Evolutionary conservation across 148 eudicot genomes (phyloP).

Genomic region (Talinum fruticosum): DNA sequence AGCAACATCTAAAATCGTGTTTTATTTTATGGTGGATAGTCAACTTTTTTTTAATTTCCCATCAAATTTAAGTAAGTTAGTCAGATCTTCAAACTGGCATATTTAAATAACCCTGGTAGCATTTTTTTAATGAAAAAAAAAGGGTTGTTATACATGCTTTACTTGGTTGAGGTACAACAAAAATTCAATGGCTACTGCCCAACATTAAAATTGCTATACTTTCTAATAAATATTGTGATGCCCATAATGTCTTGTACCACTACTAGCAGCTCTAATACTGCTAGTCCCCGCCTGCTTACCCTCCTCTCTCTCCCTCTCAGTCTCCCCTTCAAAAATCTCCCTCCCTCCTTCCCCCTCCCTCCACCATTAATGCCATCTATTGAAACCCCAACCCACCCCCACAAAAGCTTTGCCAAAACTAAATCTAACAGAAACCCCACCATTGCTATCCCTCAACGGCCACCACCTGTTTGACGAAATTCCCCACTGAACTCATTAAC

Average conservation of each 20-base stretch:
- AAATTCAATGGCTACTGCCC: slow-evolving; percentile 22
- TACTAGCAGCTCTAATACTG: neutral
- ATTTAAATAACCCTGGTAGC: neutral
- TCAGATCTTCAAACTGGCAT: neutral
- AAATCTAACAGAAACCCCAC: slow-evolving; percentile 7
- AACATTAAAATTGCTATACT: slow-evolving; percentile 25
- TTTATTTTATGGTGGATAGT: too few relatives aligned
- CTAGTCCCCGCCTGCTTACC: neutral
- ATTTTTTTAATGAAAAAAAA: neutral
- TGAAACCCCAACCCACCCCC: slow-evolving; percentile 21
- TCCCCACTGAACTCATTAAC: slow-evolving; percentile 7
- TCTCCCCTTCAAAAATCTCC: too few relatives aligned
- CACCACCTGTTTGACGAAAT: slow-evolving; percentile 15
- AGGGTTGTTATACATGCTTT: neutral
- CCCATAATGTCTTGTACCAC: slow-evolving; percentile 3
- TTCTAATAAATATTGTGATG: slow-evolving; percentile 19
- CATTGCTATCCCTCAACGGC: neutral
- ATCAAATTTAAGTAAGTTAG: too few relatives aligned
- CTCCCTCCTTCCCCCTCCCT: neutral
- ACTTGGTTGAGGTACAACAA: slow-evolving; percentile 18
- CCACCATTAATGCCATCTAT: slow-evolving; percentile 26
- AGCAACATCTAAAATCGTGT: too few relatives aligned
- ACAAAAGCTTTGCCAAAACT: slow-evolving; percentile 10
- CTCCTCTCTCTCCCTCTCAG: neutral
- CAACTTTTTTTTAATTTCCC: too few relatives aligned